Base-by-base conservation (phyloP, 768 basidiomycete species). In the Boletus subcaerulescens region DNA sequence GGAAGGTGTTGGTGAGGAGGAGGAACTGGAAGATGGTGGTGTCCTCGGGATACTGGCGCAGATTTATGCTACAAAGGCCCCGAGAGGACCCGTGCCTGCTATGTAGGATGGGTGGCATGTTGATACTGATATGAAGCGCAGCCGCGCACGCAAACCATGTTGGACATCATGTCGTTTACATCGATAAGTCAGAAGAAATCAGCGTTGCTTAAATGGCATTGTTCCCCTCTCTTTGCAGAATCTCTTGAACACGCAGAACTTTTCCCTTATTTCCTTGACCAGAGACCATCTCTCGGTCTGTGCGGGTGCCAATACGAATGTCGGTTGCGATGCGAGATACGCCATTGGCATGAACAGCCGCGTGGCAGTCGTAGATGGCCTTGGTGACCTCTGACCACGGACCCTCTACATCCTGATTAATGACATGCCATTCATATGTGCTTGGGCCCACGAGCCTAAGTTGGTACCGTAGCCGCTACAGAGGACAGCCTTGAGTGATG, bases 251-350 rank as follows among this genome's bases (percentile, higher is more conserved):
- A 26, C 93, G 81, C 48, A 77, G 76, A 15, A 97, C 81, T 67
- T 98, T 98, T 50, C 74, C 75, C 20, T 83, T 83, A 60, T 97
- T 97, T 8, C 87, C 93, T 42, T 81, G 76, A 6, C 86, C 88
- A 1, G 79, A 77, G 5, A 73, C 70, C 17, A 86, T 78, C 38
- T 80, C 74, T 56, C 85, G 81, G 71, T 95, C 84, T 22, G 81
- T 79, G 44, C 95, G 84, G 1, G 96, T 98, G 41, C 96, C 96
- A 50, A 98, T 95, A 26, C 96, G 87, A 56, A 98, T 89, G 73
- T 98, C 95, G 13, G 95, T 96, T 12, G 91, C 91, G 50, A 94
- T 80, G 48, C 87, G 83, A 15, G 84, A 83, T 0, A 82, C 80
- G 22, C 90, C 91, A 67, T 81, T 79, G 1, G 80, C 83, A 59